Percentiles rank a stretch among this genome's conserved stretches.
phyloP scores from a whole-genome alignment of 495 filamentous ascomycete genomes.

The Friedmanniomyces simplex region DNA sequence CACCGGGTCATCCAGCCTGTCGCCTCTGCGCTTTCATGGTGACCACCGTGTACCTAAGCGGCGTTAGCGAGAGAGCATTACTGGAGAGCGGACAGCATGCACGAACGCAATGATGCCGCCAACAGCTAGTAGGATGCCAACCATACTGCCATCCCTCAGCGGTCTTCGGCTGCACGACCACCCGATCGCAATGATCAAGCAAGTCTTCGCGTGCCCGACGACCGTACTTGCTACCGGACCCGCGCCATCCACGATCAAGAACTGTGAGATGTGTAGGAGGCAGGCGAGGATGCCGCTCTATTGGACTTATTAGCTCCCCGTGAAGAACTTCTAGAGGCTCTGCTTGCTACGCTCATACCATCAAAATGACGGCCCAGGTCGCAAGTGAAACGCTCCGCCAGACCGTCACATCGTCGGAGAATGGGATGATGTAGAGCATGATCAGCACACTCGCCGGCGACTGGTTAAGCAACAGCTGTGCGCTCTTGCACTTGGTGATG shows the following conservation, averaged over 20 bases:
- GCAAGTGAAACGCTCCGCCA: conserved; percentile 39
- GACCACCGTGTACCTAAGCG: background rate
- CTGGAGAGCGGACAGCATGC: background rate
- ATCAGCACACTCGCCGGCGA: conserved; percentile 53
- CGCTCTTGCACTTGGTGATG: conserved; percentile 8
- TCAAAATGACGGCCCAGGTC: conserved; percentile 45
- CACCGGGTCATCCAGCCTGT: background rate
- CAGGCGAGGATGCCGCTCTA: conserved; percentile 52
- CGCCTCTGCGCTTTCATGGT: background rate
- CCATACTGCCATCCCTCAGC: conserved; percentile 6
- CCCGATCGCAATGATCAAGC: conserved; percentile 12
- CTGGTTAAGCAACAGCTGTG: conserved; percentile 66
- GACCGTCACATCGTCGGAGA: conserved; percentile 51
- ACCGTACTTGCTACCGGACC: conserved; percentile 63
- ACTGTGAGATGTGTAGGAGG: conserved; percentile 63
- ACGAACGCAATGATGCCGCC: conserved; percentile 16
- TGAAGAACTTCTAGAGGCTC: no score
- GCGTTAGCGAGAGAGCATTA: background rate
- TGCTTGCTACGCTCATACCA: conserved; percentile 32
- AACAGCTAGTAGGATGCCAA: conserved; percentile 10
- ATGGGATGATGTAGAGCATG: conserved; percentile 55
- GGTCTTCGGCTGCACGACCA: conserved; percentile 3
- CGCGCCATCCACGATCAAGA: conserved; percentile 61
- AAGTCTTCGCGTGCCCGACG: conserved; percentile 45
- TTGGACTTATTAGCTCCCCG: background rate